These are phyloP conservation scores for Gossypium schwendimanii DNA, from an alignment of 441 rosid genomes.

Conservation along the genomic window DNA sequence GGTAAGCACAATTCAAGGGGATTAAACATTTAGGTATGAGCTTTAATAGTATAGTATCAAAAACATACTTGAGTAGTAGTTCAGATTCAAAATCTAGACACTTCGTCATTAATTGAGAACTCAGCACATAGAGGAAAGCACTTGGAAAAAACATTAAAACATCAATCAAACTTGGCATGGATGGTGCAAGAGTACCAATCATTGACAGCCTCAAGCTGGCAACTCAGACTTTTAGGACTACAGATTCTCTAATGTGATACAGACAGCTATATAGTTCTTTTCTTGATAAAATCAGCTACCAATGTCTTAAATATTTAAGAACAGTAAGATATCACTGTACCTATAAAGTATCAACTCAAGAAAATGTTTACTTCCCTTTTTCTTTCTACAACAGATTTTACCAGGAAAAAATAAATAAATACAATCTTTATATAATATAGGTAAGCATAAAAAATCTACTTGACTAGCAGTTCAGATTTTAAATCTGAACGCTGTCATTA, in stretches of 20 bases:
- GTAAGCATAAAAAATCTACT: neutral
- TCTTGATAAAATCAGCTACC: neutral
- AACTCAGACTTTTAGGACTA: neutral
- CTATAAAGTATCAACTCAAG: too few relatives aligned
- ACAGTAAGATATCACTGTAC: neutral
- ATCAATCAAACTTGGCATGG: neutral
- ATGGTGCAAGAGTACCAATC: neutral
- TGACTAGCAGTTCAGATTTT: neutral
- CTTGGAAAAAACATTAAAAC: neutral
- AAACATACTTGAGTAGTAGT: conserved; percentile 1
- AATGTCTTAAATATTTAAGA: neutral
- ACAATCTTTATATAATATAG: neutral
- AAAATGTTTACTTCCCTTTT: too few relatives aligned
- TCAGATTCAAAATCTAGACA: neutral
- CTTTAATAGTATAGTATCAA: neutral
- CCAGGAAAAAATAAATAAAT: too few relatives aligned
- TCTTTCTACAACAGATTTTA: too few relatives aligned
- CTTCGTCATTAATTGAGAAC: neutral
- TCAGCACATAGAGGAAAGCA: neutral
- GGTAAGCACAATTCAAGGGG: neutral
- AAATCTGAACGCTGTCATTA: neutral
- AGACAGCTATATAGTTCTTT: neutral
- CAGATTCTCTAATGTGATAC: neutral
- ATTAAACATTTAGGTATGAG: neutral
- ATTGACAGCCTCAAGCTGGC: neutral